Evolutionary conservation across 352 stramenopile genomes (phyloP).

Genomic region (Globisporangium ultimum): DNA sequence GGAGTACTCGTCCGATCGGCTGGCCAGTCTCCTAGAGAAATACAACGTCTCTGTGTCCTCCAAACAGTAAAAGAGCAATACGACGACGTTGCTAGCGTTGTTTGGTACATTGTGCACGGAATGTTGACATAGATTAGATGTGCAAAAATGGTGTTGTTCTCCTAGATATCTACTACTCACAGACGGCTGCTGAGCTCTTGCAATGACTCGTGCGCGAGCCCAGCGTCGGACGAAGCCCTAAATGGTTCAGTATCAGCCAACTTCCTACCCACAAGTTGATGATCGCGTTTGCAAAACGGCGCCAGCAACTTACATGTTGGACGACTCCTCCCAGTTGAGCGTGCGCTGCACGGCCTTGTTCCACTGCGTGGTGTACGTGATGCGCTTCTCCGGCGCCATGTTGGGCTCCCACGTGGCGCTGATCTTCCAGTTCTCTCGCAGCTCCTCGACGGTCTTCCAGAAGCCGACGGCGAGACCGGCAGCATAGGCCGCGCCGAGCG

Average conservation of each 20-base stretch:
- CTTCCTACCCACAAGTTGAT: too few species aligned
- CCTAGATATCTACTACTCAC: too few species aligned
- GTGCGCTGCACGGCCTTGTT: slow-evolving; percentile 82
- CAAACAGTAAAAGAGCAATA: too few species aligned
- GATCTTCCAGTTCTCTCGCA: slow-evolving; percentile 81
- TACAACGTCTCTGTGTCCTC: slow-evolving; percentile 57
- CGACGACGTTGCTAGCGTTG: too few species aligned
- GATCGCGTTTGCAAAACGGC: too few species aligned
- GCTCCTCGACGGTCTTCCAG: slow-evolving; percentile 89
- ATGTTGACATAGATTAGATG: too few species aligned
- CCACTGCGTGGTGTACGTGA: slow-evolving; percentile 69
- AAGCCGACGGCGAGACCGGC: slow-evolving; percentile 96
- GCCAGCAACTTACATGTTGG: slow-evolving; percentile 15
- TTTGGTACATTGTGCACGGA: too few species aligned
- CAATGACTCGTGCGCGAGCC: too few species aligned
- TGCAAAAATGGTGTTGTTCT: too few species aligned
- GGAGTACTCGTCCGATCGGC: slow-evolving; percentile 57
- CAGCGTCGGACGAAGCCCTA: too few species aligned
- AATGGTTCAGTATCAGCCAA: too few species aligned
- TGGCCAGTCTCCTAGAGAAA: slow-evolving; percentile 56
- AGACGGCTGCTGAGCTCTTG: too few species aligned
- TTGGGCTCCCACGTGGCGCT: slow-evolving; percentile 69
- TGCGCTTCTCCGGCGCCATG: slow-evolving; percentile 58
- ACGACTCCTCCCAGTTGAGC: slow-evolving; percentile 76
- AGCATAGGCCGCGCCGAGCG: slow-evolving; percentile 95